Evolutionary conservation across 495 filamentous ascomycete genomes (phyloP), one percentile per base, ranked within the genome.

Genomic region (Hyaloscypha hepaticicola): DNA sequence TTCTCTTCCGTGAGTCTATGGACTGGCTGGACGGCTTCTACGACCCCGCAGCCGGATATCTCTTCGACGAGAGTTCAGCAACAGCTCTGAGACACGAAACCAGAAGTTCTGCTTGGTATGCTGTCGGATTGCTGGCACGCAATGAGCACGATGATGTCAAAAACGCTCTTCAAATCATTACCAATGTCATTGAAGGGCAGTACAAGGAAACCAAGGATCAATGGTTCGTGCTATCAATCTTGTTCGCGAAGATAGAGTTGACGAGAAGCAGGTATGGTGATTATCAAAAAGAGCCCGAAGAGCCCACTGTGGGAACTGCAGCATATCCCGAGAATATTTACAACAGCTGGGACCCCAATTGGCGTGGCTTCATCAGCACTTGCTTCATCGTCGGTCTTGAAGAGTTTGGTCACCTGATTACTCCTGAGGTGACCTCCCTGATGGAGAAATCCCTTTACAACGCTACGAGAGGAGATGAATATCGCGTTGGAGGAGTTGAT

Each of bases 401-500:
- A 57, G 78, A 80, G 24, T 79, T 76, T 41, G 61, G 64, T n/a
- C 55, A 71, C 53, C 64, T 78, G 9, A 63, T 80, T 22, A 71
- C 72, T 8, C 49, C 31, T 12, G 64, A 71, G 25, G 68, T 74
- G 11, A 70, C 72, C 5, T 25, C 56, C 12, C 65, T 77, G 27
- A 69, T 80, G 27, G 68, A 73, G 19, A 70, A 72, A 12, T 75
- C 72, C 24, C 60, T 79, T 6, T 70, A 73, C 58, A 76, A 77
- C 63, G 69, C 63, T 22, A 77, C 77, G 5, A 66, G 74, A 26
- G 78, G 78, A 0, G 78, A 80, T 55, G 63, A 60, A 12, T 80
- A 80, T 33, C 74, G 78, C 5, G 78, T 80, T 48, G 77, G 77
- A 27, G 77, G 76, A 8, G 73, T 79, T 14, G 76, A 80, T 34